Conservation (phyloP, 352 stramenopile species). For the Globisporangium mamillatum region DNA sequence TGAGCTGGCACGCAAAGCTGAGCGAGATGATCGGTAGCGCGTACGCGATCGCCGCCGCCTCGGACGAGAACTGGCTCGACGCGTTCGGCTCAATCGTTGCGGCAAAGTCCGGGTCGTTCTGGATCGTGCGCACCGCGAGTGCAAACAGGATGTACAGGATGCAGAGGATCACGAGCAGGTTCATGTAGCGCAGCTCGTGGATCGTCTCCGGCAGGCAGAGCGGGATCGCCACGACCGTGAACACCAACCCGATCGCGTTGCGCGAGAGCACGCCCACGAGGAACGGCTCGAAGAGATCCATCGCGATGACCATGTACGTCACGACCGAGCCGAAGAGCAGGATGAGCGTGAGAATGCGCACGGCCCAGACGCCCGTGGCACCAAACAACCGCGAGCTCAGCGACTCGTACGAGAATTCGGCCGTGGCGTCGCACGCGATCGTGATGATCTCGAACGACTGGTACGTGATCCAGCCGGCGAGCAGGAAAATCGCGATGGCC, state of each 20-base stretch:
- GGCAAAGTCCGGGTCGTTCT: constrained; percentile 40
- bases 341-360: constrained; percentile 69
- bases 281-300: constrained; percentile 84
- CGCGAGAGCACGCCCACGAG: constrained; percentile 52
- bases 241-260: constrained; percentile 57
- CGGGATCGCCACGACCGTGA: constrained; percentile 64
- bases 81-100: constrained; percentile 38
- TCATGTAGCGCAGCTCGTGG: constrained; percentile 78
- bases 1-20: constrained; percentile 80
- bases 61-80: constrained; percentile 53
- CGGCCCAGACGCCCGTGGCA: constrained; percentile 60
- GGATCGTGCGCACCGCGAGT: constrained; percentile 43
- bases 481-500: constrained; percentile 46
- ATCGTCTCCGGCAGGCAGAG: constrained; percentile 84
- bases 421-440: constrained; percentile 55
- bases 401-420: constrained; percentile 77
- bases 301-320: constrained; percentile 84
- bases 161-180: constrained; percentile 73
- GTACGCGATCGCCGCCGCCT: constrained; percentile 62
- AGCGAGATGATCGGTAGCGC: constrained; percentile 77
- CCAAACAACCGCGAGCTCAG: constrained; percentile 76
- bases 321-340: constrained; percentile 79
- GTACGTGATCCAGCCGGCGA: constrained; percentile 62
- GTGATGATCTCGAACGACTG: constrained; percentile 73
- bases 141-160: constrained; percentile 80